These are phyloP conservation scores for Venturia asperata DNA, from an alignment of 2,329 filamentous ascomycete genomes.

Conservation along the genomic window DNA sequence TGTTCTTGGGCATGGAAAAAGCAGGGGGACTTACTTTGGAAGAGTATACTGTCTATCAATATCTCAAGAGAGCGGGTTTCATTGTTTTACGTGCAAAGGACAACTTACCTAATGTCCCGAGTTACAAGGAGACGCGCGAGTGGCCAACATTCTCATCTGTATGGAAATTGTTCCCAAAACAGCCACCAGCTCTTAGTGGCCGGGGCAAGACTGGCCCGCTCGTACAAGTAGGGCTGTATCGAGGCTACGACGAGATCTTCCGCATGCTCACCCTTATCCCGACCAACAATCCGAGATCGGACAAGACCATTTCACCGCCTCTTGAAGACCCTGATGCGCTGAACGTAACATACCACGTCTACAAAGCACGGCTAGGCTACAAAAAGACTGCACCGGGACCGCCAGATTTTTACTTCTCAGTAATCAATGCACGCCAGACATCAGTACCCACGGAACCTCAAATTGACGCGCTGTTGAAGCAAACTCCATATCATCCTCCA, in stretches of 20 bases:
- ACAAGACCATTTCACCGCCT: conserved; percentile 27
- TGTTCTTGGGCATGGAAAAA: conserved; percentile 66
- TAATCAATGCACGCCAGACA: conserved; percentile 56
- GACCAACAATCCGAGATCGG: conserved; percentile 53
- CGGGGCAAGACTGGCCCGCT: conserved; percentile 38
- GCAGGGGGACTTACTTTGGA: conserved; percentile 57
- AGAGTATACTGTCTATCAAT: conserved; percentile 80
- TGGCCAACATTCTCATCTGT: not conserved
- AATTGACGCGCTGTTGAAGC: conserved; percentile 62
- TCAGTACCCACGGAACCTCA: conserved; percentile 66
- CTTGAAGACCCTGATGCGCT: conserved; percentile 30
- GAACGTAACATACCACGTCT: conserved; percentile 71
- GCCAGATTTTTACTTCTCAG: conserved; percentile 79
- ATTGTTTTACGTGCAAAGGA: conserved; percentile 59
- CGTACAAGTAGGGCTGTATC: conserved; percentile 47
- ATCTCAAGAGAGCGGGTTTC: conserved; percentile 77
- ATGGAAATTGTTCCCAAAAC: conserved; percentile 10
- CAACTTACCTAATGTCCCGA: conserved; percentile 16
- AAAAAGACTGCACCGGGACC: conserved; percentile 70
- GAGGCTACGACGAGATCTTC: conserved; percentile 61
- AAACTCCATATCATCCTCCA: conserved; percentile 62
- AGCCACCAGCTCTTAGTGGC: not conserved
- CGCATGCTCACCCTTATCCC: conserved; percentile 66
- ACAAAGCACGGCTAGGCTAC: conserved; percentile 65
- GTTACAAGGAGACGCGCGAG: not conserved